These are phyloP conservation scores for Suillus ampliporus DNA, from an alignment of 768 basidiomycete species.

Conservation along the genomic window DNA sequence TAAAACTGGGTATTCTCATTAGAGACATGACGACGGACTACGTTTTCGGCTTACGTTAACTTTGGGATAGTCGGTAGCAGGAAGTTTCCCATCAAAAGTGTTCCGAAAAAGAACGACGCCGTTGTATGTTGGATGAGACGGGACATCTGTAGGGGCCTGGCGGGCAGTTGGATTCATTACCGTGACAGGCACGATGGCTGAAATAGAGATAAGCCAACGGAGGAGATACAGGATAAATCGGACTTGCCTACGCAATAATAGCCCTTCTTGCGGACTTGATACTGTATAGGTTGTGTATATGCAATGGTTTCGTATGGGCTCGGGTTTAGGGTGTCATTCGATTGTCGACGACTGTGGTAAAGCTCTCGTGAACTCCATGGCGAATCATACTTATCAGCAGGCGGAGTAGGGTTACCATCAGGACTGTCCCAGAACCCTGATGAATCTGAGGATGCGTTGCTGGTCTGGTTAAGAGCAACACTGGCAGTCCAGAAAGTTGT, in stretches of 20 bases:
- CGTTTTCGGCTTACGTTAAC: constrained; percentile 68
- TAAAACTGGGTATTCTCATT: constrained; percentile 68
- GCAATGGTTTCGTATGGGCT: constrained; percentile 54
- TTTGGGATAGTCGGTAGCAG: constrained; percentile 97
- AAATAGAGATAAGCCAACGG: constrained; percentile 10
- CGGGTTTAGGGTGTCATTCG: constrained; percentile 45
- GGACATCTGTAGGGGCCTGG: constrained; percentile 54
- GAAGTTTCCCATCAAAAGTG: constrained; percentile 84
- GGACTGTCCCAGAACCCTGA: constrained; percentile 64
- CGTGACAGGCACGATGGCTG: constrained; percentile 90
- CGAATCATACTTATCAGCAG: constrained; percentile 51
- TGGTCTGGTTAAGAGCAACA: constrained; percentile 59
- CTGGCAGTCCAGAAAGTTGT: constrained; percentile 91
- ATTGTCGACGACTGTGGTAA: constrained; percentile 21
- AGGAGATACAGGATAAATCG: constrained; percentile 5
- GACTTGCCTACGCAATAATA: constrained; percentile 94
- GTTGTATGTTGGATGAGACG: constrained; percentile 76
- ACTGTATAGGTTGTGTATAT: constrained; percentile 79
- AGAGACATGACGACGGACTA: constrained; percentile 2
- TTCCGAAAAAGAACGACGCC: constrained; percentile 88
- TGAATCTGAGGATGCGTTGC: constrained; percentile 23
- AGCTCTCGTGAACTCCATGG: constrained; percentile 49
- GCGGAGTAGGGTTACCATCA: constrained; percentile 61
- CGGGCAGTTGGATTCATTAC: constrained; percentile 52
- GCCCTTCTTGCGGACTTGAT: constrained; percentile 84